These are phyloP conservation scores for Candida insectalens DNA, from an alignment of 805 yeast species.

Conservation along the genomic window DNA sequence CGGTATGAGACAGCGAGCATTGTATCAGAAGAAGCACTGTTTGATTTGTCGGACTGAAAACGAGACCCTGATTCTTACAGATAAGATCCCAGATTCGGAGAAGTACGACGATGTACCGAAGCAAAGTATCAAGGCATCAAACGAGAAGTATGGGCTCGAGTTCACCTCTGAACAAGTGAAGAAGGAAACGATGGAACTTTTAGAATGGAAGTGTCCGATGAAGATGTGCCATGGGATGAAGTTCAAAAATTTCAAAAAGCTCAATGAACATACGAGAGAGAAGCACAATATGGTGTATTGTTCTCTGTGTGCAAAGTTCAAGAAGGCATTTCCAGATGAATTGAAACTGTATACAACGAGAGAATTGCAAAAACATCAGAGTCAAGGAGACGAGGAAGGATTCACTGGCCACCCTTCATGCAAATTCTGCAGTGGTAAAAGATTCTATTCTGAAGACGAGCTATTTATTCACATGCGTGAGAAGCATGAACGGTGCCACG, in stretches of 20 bases:
- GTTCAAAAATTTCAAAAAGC: constrained; percentile 42
- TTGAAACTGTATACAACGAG: constrained; percentile 49
- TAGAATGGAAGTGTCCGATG: constrained; percentile 49
- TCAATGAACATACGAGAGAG: constrained; percentile 56
- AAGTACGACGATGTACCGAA: constrained; percentile 21
- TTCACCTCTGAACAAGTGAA: constrained; percentile 48
- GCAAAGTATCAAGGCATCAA: constrained; percentile 10
- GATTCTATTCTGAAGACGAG: constrained; percentile 88
- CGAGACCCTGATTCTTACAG: constrained; percentile 40
- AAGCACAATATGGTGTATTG: constrained; percentile 61
- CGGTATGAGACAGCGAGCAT: constrained; percentile 70
- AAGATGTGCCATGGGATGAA: constrained; percentile 14
- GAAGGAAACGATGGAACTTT: constrained; percentile 38
- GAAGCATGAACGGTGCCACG: constrained; percentile 78
- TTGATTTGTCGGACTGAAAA: constrained; percentile 75
- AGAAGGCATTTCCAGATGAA: constrained; percentile 70
- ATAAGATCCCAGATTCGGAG: constrained; percentile 23
- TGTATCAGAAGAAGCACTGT: constrained; percentile 67
- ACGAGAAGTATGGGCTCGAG: constrained; percentile 41
- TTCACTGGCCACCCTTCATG: constrained; percentile 88
- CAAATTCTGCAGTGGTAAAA: constrained; percentile 59
- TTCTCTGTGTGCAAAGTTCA: constrained; percentile 66
- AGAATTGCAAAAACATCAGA: constrained; percentile 61
- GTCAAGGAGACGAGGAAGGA: constrained; percentile 66
- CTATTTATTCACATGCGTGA: constrained; percentile 73